Base-by-base conservation (phyloP, 495 filamentous ascomycete genomes). In the Astrocystis sublimbata region DNA sequence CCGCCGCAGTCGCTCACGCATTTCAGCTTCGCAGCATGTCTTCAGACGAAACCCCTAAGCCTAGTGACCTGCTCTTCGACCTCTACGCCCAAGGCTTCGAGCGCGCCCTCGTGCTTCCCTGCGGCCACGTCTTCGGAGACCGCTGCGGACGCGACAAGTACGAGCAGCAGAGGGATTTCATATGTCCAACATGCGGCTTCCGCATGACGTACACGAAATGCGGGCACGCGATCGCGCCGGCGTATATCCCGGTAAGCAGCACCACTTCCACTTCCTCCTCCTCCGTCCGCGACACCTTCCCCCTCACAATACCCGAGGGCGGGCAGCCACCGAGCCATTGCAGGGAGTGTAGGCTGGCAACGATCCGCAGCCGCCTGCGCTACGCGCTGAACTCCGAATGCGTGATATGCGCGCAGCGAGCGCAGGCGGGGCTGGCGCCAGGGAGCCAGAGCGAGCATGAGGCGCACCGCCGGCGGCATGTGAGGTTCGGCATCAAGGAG, bases 61-160 rank as follows among this genome's bases (percentile, higher is more conserved):
- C 46, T 5, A 35, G 60, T 41, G 31, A 36, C 12, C 52, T 58
- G 38, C 45, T 69, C 12, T 24, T 24, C 17, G 35, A 46, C 1
- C 62, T 67, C n/a, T 28, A 62, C 26, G 60, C 36, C 28, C 62
- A 68, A 17, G 67, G 61, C 2, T 56, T 69, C 17, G 69, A 71
- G 36, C 62, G 65, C 10, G 68, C 67, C 0, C 62, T 67, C 9
- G 43, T 61, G 8, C 63, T 69, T 4, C 61, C 67, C 9, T 69
- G 67, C 42, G 69, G 69, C 2, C 69, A 71, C 30, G 53, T 71
- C n/a, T 68, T 71, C 19, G 69, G 69, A 46, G 67, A 69, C 40
- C 63, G 65, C n/a, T 71, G 69, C 50, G 52, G 69, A 10, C 46
- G 66, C 10, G 45, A 58, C 24, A 15, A 67, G 4, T 19, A 57